These are phyloP conservation scores for Megacollybia platyphylla DNA, from an alignment of 1,284 basidiomycete genomes.

Conservation along the genomic window DNA sequence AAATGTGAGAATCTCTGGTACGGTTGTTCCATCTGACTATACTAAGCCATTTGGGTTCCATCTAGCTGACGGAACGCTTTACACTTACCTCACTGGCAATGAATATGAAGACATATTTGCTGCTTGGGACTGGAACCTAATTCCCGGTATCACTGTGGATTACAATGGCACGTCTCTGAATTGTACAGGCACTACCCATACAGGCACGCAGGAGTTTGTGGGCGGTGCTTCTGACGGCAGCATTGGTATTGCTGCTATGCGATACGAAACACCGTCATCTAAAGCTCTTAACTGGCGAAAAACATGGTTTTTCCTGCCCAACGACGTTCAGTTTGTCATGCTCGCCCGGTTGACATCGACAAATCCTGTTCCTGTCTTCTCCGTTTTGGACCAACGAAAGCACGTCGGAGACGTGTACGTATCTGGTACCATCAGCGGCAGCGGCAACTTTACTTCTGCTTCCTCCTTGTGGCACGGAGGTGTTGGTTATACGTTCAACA, in stretches of 20 bases:
- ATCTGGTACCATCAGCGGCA: constrained; percentile 15
- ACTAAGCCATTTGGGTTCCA: constrained; percentile 48
- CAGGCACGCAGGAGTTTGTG: constrained; percentile 42
- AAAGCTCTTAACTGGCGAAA: constrained; percentile 46
- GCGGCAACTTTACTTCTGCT: neutral
- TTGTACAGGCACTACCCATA: constrained; percentile 24
- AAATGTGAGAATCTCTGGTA: constrained; percentile 24
- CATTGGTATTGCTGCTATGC: constrained; percentile 44
- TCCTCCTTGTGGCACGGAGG: neutral
- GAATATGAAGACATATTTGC: constrained; percentile 61
- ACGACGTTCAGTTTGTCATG: constrained; percentile 49
- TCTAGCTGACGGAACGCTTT: constrained; percentile 48
- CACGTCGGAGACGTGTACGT: constrained; percentile 28
- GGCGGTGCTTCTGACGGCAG: constrained; percentile 47
- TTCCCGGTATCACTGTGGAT: constrained; percentile 58
- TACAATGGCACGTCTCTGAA: constrained; percentile 38
- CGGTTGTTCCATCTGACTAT: neutral
- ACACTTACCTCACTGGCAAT: constrained; percentile 31
- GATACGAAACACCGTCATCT: constrained; percentile 47
- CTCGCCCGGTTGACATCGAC: constrained; percentile 34
- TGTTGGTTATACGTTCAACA: neutral
- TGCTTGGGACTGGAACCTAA: constrained; percentile 62
- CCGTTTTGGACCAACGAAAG: constrained; percentile 50
- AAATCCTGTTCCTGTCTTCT: constrained; percentile 31
- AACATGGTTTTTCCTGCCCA: constrained; percentile 58